Conservation (phyloP, 345 rosid species). For the Jatropha curcas region DNA sequence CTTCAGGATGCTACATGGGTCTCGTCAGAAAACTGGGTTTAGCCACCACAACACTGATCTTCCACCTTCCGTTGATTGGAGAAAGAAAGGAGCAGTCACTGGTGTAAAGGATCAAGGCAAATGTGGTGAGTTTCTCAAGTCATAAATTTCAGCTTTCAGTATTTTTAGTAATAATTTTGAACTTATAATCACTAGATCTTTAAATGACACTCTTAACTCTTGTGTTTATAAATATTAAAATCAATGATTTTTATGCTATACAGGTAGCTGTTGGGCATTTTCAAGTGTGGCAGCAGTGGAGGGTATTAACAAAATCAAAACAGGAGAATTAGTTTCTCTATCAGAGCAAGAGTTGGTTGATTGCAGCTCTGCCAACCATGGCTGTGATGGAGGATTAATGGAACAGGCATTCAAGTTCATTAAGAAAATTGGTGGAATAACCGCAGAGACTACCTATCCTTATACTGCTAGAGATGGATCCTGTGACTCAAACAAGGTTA, state of each 20-base stretch:
- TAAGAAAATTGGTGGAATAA: slow-evolving; percentile 42
- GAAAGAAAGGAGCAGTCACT: slow-evolving; percentile 43
- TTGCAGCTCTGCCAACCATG: slow-evolving; percentile 28
- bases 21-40: slow-evolving; percentile 20
- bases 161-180: background rate
- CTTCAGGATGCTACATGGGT: slow-evolving; percentile 32
- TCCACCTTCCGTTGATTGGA: slow-evolving; percentile 41
- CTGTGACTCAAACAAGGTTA: slow-evolving; percentile 38
- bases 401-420: slow-evolving; percentile 39
- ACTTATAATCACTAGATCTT: too few species aligned
- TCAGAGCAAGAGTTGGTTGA: slow-evolving; percentile 44
- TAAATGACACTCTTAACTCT: too few species aligned
- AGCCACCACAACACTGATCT: slow-evolving; percentile 21
- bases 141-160: background rate
- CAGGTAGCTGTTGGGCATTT: slow-evolving; percentile 46
- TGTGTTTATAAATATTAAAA: too few species aligned
- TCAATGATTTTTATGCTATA: background rate
- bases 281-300: slow-evolving; percentile 44
- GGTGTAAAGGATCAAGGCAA: slow-evolving; percentile 39
- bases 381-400: slow-evolving; percentile 42
- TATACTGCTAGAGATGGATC: slow-evolving; percentile 41
- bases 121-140: slow-evolving; percentile 38
- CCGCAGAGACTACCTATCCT: slow-evolving; percentile 49
- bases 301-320: slow-evolving; percentile 45
- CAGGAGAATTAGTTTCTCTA: slow-evolving; percentile 33